phyloP scores from a whole-genome alignment of 2,329 filamentous ascomycete species.

The Huntiella moniliformis region DNA sequence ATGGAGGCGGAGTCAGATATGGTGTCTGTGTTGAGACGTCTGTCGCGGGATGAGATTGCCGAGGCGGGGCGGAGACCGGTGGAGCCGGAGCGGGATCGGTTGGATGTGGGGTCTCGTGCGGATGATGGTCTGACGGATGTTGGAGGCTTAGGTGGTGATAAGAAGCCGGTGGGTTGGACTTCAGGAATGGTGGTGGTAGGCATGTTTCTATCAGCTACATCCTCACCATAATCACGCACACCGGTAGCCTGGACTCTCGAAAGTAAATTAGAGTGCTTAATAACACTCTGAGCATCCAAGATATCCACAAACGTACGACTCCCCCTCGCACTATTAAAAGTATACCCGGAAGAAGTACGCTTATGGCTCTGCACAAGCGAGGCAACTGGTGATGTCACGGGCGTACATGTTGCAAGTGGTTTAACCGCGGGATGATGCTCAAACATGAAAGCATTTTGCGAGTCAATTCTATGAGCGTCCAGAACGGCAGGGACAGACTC shows the following conservation, averaged over 20 bases:
- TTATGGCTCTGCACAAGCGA: constrained; percentile 3
- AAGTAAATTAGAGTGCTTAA: constrained; percentile 30
- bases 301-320: constrained; percentile 26
- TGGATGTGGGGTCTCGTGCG: neutral
- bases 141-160: no score
- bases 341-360: constrained; percentile 10
- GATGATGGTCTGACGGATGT: constrained; percentile 1
- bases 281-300: constrained; percentile 36
- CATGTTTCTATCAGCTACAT: constrained; percentile 44
- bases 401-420: constrained; percentile 2
- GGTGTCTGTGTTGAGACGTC: neutral
- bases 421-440: constrained; percentile 11
- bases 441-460: constrained; percentile 3
- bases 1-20: constrained; percentile 10
- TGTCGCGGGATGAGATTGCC: constrained; percentile 4
- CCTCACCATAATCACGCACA: constrained; percentile 39
- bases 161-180: no score
- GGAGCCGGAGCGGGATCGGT: neutral
- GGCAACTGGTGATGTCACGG: constrained; percentile 1
- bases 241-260: constrained; percentile 31
- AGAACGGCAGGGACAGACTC: neutral
- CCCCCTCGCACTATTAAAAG: constrained; percentile 2
- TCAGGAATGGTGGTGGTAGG: constrained; percentile 17
- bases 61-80: constrained; percentile 2
- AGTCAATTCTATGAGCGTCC: neutral